Percentiles rank a stretch among this genome's conserved stretches.
Evolutionary conservation across 176 grass and related monocot genomes (phyloP).

Genomic region (Oryza officinalis): DNA sequence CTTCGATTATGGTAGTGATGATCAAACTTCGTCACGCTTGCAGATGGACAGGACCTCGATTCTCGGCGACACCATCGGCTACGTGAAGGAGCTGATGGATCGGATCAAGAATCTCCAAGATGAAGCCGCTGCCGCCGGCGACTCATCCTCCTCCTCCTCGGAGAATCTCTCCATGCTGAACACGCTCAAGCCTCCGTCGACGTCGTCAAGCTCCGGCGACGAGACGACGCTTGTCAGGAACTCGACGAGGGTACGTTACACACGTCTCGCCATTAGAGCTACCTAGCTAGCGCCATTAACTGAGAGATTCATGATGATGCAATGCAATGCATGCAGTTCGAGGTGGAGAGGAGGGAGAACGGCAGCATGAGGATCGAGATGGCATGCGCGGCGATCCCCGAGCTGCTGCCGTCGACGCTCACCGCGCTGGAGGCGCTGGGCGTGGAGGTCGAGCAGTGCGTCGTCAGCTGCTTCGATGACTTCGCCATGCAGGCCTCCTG

Average conservation of each 20-base stretch:
- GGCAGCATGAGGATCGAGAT: constrained; percentile 57
- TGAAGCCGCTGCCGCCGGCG: constrained; percentile 4
- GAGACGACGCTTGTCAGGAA: constrained; percentile 51
- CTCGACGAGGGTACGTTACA: constrained; percentile 59
- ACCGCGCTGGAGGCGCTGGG: constrained; percentile 50
- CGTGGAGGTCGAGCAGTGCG: constrained; percentile 67
- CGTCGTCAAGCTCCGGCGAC: constrained; percentile 10
- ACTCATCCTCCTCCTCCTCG: neutral
- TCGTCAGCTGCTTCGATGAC: constrained; percentile 73
- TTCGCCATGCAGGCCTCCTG: constrained; percentile 67
- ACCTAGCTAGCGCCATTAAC: too few species aligned
- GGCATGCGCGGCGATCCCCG: constrained; percentile 54
- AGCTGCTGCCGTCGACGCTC: constrained; percentile 52
- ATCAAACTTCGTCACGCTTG: neutral
- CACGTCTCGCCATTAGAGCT: neutral
- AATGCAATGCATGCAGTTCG: constrained; percentile 35
- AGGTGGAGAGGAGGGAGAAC: constrained; percentile 45
- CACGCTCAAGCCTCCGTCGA: constrained; percentile 20
- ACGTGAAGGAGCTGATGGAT: constrained; percentile 69
- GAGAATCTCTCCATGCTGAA: constrained; percentile 34
- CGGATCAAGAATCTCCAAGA: constrained; percentile 59
- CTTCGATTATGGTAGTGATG: too few species aligned
- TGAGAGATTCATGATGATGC: too few species aligned
- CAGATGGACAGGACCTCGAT: constrained; percentile 77
- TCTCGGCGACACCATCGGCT: constrained; percentile 71